Percentiles rank a stretch among this genome's conserved stretches.
phyloP scores from a whole-genome alignment of 2,329 filamentous ascomycete genomes.

The Tolypocladium capitatum region DNA sequence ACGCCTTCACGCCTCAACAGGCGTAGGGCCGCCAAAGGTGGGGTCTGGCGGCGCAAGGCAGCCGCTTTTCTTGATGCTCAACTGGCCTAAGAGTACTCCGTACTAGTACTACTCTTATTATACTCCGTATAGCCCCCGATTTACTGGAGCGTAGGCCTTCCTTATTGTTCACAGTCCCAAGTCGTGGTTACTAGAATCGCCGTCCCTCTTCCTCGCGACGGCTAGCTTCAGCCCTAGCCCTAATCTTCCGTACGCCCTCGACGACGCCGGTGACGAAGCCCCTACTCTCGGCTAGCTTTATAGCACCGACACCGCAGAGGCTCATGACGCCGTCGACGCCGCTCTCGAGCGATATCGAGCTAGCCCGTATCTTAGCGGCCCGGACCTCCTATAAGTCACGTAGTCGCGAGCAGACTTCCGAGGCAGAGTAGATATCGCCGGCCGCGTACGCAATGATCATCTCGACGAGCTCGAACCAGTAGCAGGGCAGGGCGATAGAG shows the following conservation, averaged over 20 bases:
- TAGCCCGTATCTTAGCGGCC: slow-evolving; percentile 74
- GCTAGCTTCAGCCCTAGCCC: slow-evolving; percentile 64
- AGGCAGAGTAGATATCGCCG: slow-evolving; percentile 65
- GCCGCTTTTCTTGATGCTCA: too few relatives aligned
- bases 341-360: slow-evolving; percentile 57
- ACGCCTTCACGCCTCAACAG: too few relatives aligned
- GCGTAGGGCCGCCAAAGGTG: too few relatives aligned
- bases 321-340: slow-evolving; percentile 59
- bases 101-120: too few relatives aligned
- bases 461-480: slow-evolving; percentile 88
- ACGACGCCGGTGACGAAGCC: slow-evolving; percentile 76
- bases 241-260: slow-evolving; percentile 75
- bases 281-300: slow-evolving; percentile 83
- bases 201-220: slow-evolving; percentile 64
- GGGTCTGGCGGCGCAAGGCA: too few relatives aligned
- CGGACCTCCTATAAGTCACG: slow-evolving; percentile 77
- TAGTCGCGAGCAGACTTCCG: slow-evolving; percentile 61
- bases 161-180: slow-evolving; percentile 27
- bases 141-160: neutral
- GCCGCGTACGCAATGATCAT: slow-evolving; percentile 72
- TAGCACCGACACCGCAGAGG: slow-evolving; percentile 66
- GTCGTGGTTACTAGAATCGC: slow-evolving; percentile 43
- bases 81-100: too few relatives aligned
- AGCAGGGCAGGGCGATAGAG: slow-evolving; percentile 67
- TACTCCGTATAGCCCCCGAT: too few relatives aligned